Conservation (phyloP, 345 rosid genomes). For the Camelina neglecta region DNA sequence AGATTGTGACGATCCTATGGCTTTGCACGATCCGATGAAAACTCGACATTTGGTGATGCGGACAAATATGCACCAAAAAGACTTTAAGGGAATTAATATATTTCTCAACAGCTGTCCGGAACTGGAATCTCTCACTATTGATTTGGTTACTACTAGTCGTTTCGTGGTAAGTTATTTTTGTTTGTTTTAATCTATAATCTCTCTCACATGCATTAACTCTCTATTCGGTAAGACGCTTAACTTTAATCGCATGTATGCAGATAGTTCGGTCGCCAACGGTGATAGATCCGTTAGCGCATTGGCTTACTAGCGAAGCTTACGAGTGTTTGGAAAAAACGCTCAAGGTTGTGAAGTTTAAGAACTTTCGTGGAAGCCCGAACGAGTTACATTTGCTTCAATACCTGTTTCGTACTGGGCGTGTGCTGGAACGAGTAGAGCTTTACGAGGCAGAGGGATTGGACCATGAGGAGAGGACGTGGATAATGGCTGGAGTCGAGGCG, state of each 20-base stretch:
- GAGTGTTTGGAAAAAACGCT: slow-evolving; percentile 43
- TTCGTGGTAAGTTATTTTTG: slow-evolving; percentile 36
- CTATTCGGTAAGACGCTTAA: not conserved
- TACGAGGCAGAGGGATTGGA: slow-evolving; percentile 22
- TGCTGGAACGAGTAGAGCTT: slow-evolving; percentile 41
- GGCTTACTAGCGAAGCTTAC: slow-evolving; percentile 16
- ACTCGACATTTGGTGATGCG: slow-evolving; percentile 52
- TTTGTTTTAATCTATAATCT: too few species aligned
- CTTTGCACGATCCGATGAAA: slow-evolving; percentile 30
- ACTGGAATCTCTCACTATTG: slow-evolving; percentile 49
- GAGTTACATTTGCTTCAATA: slow-evolving; percentile 38
- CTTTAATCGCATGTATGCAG: slow-evolving; percentile 8
- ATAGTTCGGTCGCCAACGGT: not conserved
- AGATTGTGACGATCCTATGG: slow-evolving; percentile 39
- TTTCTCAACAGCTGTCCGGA: slow-evolving; percentile 48
- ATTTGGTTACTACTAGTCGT: slow-evolving; percentile 31
- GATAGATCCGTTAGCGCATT: not conserved
- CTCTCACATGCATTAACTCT: too few species aligned
- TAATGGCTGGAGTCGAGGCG: not conserved
- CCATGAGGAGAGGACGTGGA: slow-evolving; percentile 1
- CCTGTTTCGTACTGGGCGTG: slow-evolving; percentile 34
- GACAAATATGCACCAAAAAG: slow-evolving; percentile 42
- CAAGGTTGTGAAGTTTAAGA: slow-evolving; percentile 48
- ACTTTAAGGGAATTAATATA: slow-evolving; percentile 52
- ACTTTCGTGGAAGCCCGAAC: slow-evolving; percentile 26